Percentiles rank a stretch among this genome's conserved stretches.
These are phyloP conservation scores for Saccharum hybrid DNA, from an alignment of 202 grass and related monocot genomes.

Conservation along the genomic window DNA sequence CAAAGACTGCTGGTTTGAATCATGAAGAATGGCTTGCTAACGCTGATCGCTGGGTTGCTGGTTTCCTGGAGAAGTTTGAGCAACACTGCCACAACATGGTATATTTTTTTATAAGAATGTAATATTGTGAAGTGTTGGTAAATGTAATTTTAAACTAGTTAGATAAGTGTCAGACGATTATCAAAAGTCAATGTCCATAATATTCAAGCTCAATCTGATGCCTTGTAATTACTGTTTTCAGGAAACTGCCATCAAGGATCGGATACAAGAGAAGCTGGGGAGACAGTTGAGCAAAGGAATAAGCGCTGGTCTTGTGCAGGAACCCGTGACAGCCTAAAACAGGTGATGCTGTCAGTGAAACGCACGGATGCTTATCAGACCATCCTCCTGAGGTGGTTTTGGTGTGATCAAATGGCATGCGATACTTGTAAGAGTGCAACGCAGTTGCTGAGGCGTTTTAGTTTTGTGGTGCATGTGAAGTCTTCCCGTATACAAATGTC, in stretches of 20 bases:
- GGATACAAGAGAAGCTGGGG: slow-evolving; percentile 84
- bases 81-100: slow-evolving; percentile 93
- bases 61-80: slow-evolving; percentile 98
- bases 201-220: neutral
- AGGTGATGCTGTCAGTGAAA: neutral
- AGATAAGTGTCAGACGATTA: neutral
- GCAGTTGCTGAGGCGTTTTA: slow-evolving; percentile 23
- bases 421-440: slow-evolving; percentile 48
- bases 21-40: slow-evolving; percentile 90
- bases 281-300: slow-evolving; percentile 74
- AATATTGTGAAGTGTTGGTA: neutral
- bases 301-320: slow-evolving; percentile 43
- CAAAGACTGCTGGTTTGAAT: slow-evolving; percentile 83
- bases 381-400: neutral
- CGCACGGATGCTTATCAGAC: neutral
- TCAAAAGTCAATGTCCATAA: neutral
- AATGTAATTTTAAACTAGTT: neutral
- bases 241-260: slow-evolving; percentile 96
- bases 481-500: slow-evolving; percentile 30
- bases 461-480: slow-evolving; percentile 12
- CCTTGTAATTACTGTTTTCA: slow-evolving; percentile 42
- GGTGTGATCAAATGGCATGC: slow-evolving; percentile 38
- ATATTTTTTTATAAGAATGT: neutral
- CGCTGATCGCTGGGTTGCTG: slow-evolving; percentile 92
- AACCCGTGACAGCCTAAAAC: slow-evolving; percentile 55